Evolutionary conservation across 345 rosid species (phyloP), one percentile per base, ranked within the genome.

Genomic region (Salix purpurea): DNA sequence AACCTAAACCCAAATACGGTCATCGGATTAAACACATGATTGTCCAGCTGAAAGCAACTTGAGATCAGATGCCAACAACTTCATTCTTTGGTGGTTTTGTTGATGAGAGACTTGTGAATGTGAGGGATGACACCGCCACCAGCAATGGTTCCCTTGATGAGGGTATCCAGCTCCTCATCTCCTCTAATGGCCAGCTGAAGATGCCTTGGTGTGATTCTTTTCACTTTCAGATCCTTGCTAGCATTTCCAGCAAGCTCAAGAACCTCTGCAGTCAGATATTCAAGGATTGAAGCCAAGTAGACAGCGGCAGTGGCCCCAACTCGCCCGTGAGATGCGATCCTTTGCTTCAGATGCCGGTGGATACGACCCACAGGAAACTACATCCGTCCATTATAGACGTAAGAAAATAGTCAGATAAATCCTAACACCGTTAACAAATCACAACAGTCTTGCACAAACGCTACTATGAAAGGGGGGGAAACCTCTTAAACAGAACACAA

Each of bases 101-200:
- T 92, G 86, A 91, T 85, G n/a, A 91, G 94, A 54, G 95, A 91
- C 83, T 92, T 92, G 89, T 92, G 97, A 78, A 92, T 92, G 83
- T 91, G 97, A 77, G 97, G 97, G 74, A 92, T 92, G n/a, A 92
- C 97, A 71, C 95, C 95, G 3, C 97, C 97, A 65, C 91, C 91
- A 58, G 91, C 89, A 67, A 86, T 79, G 30, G 84, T 81, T 24
- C 84, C 84, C 68, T 81, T 81, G 60, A 81, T 81, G 14, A 81
- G 84, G 0, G 89, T 88, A 77, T 88, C 91, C 39, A 88, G 89
- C 79, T 88, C 89, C 71, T 88, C 91, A 37, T 88, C 91, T 54
- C 91, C 89, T 74, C 91, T 79, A 74, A 88, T 88, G 46, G 91
- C 91, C 58, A 88, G 83, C 83, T 88, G 91, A 76, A 88, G 79